Conservation (phyloP, 2,329 filamentous ascomycete genomes). For the Cercospora citrullina region DNA sequence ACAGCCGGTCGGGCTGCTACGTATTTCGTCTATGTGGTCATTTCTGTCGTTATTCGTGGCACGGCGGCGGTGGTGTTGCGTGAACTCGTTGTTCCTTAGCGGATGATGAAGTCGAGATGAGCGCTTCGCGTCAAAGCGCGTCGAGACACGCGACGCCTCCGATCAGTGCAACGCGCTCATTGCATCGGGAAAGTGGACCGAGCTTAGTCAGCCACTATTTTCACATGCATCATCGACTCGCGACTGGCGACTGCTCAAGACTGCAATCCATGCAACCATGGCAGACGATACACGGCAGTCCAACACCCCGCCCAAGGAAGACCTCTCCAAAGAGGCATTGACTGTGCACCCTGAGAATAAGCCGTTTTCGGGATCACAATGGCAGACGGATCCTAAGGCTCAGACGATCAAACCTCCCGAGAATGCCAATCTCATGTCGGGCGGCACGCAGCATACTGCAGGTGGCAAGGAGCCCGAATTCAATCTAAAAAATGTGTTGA, state of each 20-base stretch:
- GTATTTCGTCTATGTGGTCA: conserved; percentile 1
- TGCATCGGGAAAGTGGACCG: neutral
- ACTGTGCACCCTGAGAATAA: conserved; percentile 36
- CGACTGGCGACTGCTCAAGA: neutral
- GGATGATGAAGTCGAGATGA: conserved; percentile 1
- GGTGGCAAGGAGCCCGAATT: conserved; percentile 63
- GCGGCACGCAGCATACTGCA: conserved; percentile 59
- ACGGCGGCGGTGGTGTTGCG: neutral
- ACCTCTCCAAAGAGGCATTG: conserved; percentile 35
- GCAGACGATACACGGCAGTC: conserved; percentile 48
- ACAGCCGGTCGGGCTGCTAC: conserved; percentile 6
- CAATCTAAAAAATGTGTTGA: conserved; percentile 58
- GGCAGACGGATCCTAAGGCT: conserved; percentile 33
- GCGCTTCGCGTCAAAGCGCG: conserved; percentile 1
- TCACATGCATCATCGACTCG: conserved; percentile 18
- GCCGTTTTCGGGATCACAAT: conserved; percentile 40
- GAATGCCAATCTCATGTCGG: conserved; percentile 57
- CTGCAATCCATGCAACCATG: conserved; percentile 38
- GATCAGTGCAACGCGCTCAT: neutral
- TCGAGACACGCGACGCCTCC: conserved; percentile 1
- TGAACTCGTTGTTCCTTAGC: neutral
- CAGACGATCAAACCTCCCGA: conserved; percentile 40
- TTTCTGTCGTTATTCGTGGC: conserved; percentile 12
- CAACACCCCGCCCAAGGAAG: conserved; percentile 21
- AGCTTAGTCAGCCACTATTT: conserved; percentile 1